Percentiles rank a stretch among this genome's conserved stretches.
These are phyloP conservation scores for Zymoseptoria passerinii DNA, from an alignment of 2,329 filamentous ascomycete genomes.

Conservation along the genomic window DNA sequence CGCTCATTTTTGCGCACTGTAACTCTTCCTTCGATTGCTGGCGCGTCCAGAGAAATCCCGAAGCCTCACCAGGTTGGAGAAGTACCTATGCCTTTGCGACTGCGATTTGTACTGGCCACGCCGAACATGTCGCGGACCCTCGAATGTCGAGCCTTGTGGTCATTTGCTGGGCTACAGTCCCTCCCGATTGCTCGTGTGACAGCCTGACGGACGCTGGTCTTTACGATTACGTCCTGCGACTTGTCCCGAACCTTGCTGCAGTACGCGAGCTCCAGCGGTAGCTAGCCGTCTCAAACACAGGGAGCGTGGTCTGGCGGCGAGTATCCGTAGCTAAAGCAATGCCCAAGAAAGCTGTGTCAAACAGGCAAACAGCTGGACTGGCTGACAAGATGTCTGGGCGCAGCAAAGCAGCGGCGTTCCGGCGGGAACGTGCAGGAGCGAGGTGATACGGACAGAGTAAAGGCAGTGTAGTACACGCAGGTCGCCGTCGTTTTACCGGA, in stretches of 20 bases:
- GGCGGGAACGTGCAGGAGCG: not conserved
- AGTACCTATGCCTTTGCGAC: conserved; percentile 31
- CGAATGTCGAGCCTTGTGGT: conserved; percentile 6
- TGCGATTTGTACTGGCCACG: conserved; percentile 22
- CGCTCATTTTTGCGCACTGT: conserved; percentile 22
- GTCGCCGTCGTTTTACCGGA: not conserved
- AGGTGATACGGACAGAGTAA: not conserved
- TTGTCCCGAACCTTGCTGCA: not conserved
- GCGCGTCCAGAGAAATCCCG: not conserved
- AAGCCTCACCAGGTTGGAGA: conserved; percentile 24
- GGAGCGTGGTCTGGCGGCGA: not conserved
- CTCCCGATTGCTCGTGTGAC: not conserved
- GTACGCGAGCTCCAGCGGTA: not conserved
- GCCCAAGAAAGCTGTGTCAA: not conserved
- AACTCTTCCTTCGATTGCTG: not conserved
- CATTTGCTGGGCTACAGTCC: not conserved
- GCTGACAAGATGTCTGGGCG: not conserved
- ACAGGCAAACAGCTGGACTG: not conserved
- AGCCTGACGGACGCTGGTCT: not conserved
- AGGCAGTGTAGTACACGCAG: not conserved
- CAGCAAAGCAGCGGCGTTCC: not conserved
- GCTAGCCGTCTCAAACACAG: not conserved
- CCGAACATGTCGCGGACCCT: conserved; percentile 24
- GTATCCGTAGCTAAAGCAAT: not conserved
- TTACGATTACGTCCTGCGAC: not conserved